These are phyloP conservation scores for Trichophyton verrucosum DNA, from an alignment of 2,329 filamentous ascomycete species.

Conservation along the genomic window DNA sequence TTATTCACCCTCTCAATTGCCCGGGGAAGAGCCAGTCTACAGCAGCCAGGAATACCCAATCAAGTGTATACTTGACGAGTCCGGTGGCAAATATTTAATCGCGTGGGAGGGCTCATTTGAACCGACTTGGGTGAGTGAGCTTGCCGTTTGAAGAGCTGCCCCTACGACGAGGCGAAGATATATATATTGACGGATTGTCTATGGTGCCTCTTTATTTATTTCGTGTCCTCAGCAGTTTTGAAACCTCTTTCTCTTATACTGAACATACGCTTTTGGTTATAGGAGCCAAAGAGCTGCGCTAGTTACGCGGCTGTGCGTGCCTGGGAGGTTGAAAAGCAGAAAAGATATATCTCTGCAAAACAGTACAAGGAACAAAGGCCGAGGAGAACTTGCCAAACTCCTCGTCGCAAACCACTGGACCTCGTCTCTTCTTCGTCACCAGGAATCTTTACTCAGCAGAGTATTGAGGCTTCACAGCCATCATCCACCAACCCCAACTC, in stretches of 20 bases:
- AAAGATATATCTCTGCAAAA: constrained; percentile 7
- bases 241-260: neutral
- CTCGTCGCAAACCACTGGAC: neutral
- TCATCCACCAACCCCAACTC: neutral
- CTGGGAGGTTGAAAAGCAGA: constrained; percentile 21
- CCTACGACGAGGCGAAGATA: neutral
- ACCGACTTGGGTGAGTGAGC: constrained; percentile 27
- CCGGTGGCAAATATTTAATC: constrained; percentile 25
- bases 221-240: neutral
- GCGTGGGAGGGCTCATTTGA: constrained; percentile 28
- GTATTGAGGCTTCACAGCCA: neutral
- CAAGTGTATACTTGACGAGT: constrained; percentile 27
- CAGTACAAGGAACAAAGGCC: constrained; percentile 8
- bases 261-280: neutral
- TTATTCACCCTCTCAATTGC: neutral
- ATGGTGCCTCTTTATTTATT: neutral
- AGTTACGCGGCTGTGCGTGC: constrained; percentile 20
- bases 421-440: constrained; percentile 1
- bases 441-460: neutral
- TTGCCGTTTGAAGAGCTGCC: neutral
- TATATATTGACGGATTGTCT: neutral
- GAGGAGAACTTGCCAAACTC: neutral
- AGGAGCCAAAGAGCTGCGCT: constrained; percentile 28
- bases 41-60: constrained; percentile 25
- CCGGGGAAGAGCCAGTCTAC: constrained; percentile 8